A percentile compares a stretch with the other conserved stretches of the same genome.
phyloP scores from a whole-genome alignment of 768 basidiomycete species.

The Lactarius hengduanensis region DNA sequence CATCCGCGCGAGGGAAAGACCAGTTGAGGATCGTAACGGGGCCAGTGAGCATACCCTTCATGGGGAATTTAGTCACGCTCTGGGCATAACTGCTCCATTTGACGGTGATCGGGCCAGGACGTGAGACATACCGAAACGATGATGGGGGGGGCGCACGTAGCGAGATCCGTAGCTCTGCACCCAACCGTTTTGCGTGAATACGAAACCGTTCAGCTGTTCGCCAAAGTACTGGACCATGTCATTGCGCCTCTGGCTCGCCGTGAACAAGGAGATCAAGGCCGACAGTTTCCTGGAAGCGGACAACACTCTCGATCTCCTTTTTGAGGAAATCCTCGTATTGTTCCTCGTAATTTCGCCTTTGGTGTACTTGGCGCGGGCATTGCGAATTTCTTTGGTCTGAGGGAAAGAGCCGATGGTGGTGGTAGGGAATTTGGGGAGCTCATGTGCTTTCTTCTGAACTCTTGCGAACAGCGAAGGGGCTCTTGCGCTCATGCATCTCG shows the following conservation, averaged over 20 bases:
- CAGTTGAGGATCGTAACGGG: constrained; percentile 99
- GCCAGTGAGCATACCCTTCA: constrained; percentile 99
- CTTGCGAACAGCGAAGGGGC: constrained; percentile 81
- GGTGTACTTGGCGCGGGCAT: constrained; percentile 90
- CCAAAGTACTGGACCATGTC: constrained; percentile 99
- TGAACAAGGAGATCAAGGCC: constrained; percentile 97
- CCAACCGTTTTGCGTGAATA: constrained; percentile 99
- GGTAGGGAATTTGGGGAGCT: constrained; percentile 96
- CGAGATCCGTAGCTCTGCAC: constrained; percentile 99
- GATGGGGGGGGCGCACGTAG: constrained; percentile 97
- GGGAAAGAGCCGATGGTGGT: constrained; percentile 99
- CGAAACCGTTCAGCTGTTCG: constrained; percentile 91
- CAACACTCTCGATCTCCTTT: constrained; percentile 92
- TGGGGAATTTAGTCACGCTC: constrained; percentile 86
- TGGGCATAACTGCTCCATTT: constrained; percentile 97
- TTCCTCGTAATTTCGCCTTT: constrained; percentile 84
- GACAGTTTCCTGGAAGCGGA: constrained; percentile 95
- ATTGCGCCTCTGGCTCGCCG: constrained; percentile 97
- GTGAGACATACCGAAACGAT: constrained; percentile 97
- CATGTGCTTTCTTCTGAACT: constrained; percentile 83
- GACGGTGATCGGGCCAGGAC: constrained; percentile 90
- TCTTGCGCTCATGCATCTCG: constrained; percentile 84
- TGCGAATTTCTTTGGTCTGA: constrained; percentile 99
- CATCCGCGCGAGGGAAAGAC: constrained; percentile 99
- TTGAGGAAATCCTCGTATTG: constrained; percentile 98